phyloP scores from a whole-genome alignment of 805 yeast genomes.

The Candida nitratophila region DNA sequence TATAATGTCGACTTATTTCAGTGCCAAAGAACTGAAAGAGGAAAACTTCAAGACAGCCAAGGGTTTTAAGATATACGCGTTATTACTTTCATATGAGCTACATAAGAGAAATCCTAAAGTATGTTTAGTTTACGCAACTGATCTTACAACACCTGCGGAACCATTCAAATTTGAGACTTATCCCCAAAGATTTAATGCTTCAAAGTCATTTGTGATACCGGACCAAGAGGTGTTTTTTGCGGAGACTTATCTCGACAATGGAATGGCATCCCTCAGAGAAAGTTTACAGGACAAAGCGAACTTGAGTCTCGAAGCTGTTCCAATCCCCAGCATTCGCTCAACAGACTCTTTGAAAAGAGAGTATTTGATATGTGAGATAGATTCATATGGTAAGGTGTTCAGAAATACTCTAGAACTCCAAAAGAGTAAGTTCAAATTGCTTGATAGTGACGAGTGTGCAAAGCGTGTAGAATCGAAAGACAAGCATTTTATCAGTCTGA shows the following conservation, averaged over 20 bases:
- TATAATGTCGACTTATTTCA: too few relatives aligned
- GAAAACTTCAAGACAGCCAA: too few relatives aligned
- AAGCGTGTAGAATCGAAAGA: conserved; percentile 6
- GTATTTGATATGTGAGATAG: conserved; percentile 13
- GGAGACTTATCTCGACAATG: conserved; percentile 6
- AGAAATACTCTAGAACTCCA: conserved; percentile 14
- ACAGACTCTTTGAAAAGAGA: conserved; percentile 8
- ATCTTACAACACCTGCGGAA: conserved; percentile 13
- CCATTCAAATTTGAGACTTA: background rate
- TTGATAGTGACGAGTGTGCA: conserved; percentile 7
- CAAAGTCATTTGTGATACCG: conserved; percentile 1
- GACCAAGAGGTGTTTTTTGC: conserved; percentile 6
- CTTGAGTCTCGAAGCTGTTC: too few relatives aligned
- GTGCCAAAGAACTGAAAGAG: too few relatives aligned
- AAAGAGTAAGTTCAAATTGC: conserved; percentile 4
- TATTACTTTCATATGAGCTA: conserved; percentile 11
- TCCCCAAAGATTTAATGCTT: conserved; percentile 7
- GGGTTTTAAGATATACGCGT: conserved; percentile 6
- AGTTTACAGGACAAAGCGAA: too few relatives aligned
- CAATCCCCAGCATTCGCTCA: too few relatives aligned
- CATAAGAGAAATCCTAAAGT: conserved; percentile 1
- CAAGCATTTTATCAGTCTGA: conserved; percentile 7
- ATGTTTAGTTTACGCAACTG: conserved; percentile 12
- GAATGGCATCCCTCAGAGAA: too few relatives aligned
- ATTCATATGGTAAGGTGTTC: conserved; percentile 11